Base-by-base conservation (phyloP, 2,329 filamentous ascomycete genomes). In the Juglanconis sp. region DNA sequence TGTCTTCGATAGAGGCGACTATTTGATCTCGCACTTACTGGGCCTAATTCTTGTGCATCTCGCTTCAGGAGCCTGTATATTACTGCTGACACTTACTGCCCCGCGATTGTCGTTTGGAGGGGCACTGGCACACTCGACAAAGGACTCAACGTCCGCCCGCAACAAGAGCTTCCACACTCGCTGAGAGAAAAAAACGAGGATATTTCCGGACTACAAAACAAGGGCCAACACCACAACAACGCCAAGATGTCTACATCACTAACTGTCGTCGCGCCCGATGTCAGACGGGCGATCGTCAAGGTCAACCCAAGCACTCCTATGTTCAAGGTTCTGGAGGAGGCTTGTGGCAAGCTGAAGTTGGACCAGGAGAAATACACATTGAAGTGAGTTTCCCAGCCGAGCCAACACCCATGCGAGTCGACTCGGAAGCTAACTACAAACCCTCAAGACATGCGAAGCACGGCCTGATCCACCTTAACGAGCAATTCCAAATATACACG, bases 261-360 rank as follows among this genome's bases (percentile, higher is more conserved):
- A 61, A 89, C 93, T 67, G 91, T 98, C 56, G 87, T 96, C 65
- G 88, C 94, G 72, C 86, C 89, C 44, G 87, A 91, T 67, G 83
- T 93, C 67, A 87, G 90, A 66, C 85, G 92, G 68, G 85, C 87
- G 54, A 90, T 85, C 47, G 81, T 99, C 74, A 96, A 96, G 75
- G 93, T 95, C 59, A 89, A 83, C 0, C 92, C 92, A 0, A 83
- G 83, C 59, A 96, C 88, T 65, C 89, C 91, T 68, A 78, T 99
- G 67, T 89, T 89, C 60, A 93, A 97, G 71, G 84, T 99, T 1
- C 81, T 96, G 17, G 85, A 91, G 63, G 90, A 98, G 74, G 94
- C 94, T 50, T 98, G 94, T 73, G 81, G 81, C 67, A 96, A 94
- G 77, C 84, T 96, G 67, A 87, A 87, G 62, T 76, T 94, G 36